Evolutionary conservation across 2,329 filamentous ascomycete species (phyloP).

Genomic region (Venturia nashicola): DNA sequence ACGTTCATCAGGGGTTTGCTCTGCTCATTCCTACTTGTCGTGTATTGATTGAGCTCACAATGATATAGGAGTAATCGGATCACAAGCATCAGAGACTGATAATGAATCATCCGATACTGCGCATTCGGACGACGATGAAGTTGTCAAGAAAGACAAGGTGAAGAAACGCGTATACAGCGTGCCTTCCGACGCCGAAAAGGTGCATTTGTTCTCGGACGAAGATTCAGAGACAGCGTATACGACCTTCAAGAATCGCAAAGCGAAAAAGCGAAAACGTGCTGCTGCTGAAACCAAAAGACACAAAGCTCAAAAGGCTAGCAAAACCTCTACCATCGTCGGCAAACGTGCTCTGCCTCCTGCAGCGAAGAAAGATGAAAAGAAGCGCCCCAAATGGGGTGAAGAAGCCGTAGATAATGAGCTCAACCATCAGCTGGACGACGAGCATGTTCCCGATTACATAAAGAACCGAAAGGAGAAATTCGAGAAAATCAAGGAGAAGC

Average conservation of each 20-base stretch:
- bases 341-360: background rate
- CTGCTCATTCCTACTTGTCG: background rate
- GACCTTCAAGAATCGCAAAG: constrained; percentile 43
- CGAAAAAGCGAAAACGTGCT: constrained; percentile 7
- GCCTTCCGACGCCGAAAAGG: constrained; percentile 3
- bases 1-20: background rate
- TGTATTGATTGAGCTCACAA: background rate
- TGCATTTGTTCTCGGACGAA: constrained; percentile 31
- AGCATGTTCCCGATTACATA: constrained; percentile 59
- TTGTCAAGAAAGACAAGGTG: background rate
- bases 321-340: background rate
- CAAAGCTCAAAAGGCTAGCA: background rate
- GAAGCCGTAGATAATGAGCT: constrained; percentile 11
- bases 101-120: background rate
- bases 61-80: background rate
- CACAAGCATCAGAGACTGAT: background rate
- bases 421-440: constrained; percentile 31
- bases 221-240: constrained; percentile 44
- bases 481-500: constrained; percentile 44
- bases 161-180: background rate
- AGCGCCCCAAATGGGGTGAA: constrained; percentile 5
- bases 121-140: background rate
- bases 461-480: constrained; percentile 56
- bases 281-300: constrained; percentile 1
- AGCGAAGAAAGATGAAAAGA: background rate